phyloP scores from a whole-genome alignment of 1,284 basidiomycete species.

The Leccinum angustisporum region DNA sequence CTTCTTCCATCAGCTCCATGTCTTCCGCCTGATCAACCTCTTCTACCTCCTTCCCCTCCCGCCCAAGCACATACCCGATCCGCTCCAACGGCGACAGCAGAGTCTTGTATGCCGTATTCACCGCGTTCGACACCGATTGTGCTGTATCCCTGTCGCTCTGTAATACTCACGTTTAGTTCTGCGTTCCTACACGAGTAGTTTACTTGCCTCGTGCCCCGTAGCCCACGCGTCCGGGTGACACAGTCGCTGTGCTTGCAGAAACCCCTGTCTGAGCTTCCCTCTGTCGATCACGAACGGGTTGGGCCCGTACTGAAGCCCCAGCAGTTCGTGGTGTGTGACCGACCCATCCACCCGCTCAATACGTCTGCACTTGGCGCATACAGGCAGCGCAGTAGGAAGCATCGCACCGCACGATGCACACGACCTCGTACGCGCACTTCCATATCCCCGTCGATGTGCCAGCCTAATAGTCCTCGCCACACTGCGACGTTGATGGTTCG shows the following conservation, averaged over 20 bases:
- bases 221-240: slow-evolving; percentile 84
- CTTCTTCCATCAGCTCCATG: slow-evolving; percentile 68
- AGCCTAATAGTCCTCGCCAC: neutral
- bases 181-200: slow-evolving; percentile 2
- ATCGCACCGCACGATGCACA: slow-evolving; percentile 63
- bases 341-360: slow-evolving; percentile 57
- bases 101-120: slow-evolving; percentile 77
- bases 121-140: slow-evolving; percentile 61
- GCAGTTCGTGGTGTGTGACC: slow-evolving; percentile 58
- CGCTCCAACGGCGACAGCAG: slow-evolving; percentile 65
- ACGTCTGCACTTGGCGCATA: slow-evolving; percentile 64
- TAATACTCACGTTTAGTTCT: slow-evolving; percentile 15
- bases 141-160: slow-evolving; percentile 64
- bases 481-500: slow-evolving; percentile 12
- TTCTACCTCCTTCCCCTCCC: slow-evolving; percentile 56
- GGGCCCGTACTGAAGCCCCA: slow-evolving; percentile 54
- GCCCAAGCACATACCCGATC: slow-evolving; percentile 69
- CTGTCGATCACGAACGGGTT: slow-evolving; percentile 69
- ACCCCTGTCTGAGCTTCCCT: slow-evolving; percentile 54
- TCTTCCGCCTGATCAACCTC: slow-evolving; percentile 83
- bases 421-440: slow-evolving; percentile 16
- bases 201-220: slow-evolving; percentile 46
- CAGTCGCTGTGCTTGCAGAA: slow-evolving; percentile 66
- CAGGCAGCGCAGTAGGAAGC: slow-evolving; percentile 63
- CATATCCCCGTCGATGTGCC: slow-evolving; percentile 19